These are phyloP conservation scores for Asterionellopsis glacialis DNA, from an alignment of 108 stramenopile species.

Conservation along the genomic window DNA sequence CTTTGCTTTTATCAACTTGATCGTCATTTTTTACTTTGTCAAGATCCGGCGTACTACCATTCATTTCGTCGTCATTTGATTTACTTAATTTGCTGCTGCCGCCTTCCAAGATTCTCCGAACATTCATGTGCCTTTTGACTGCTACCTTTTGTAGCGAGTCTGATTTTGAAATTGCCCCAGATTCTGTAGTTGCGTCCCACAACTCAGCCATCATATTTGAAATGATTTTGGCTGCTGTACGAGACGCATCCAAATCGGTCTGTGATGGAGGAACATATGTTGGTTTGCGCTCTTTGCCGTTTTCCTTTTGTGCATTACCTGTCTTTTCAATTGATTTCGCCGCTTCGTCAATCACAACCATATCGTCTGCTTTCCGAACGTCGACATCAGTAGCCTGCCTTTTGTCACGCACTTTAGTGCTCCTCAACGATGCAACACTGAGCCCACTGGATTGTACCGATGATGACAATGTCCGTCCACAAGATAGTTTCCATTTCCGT, in stretches of 20 bases:
- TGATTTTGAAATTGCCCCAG: conserved; percentile 1
- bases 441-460: conserved; percentile 1
- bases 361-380: background rate
- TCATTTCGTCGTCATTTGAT: no score
- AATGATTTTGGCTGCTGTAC: background rate
- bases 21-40: no score
- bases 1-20: no score
- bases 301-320: background rate
- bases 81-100: no score
- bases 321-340: no score
- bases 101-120: no score
- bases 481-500: conserved; percentile 79
- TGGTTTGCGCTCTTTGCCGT: background rate
- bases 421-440: background rate
- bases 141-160: background rate
- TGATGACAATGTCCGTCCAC: conserved; percentile 31
- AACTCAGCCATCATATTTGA: conserved; percentile 7
- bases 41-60: no score
- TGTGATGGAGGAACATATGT: background rate
- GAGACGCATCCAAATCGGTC: background rate
- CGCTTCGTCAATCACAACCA: background rate
- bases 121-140: background rate
- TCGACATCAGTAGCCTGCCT: background rate
- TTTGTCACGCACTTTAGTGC: background rate
- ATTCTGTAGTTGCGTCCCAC: background rate